Base-by-base conservation (phyloP, 805 yeast species). In the Groenewaldozyma salmanticensis region DNA sequence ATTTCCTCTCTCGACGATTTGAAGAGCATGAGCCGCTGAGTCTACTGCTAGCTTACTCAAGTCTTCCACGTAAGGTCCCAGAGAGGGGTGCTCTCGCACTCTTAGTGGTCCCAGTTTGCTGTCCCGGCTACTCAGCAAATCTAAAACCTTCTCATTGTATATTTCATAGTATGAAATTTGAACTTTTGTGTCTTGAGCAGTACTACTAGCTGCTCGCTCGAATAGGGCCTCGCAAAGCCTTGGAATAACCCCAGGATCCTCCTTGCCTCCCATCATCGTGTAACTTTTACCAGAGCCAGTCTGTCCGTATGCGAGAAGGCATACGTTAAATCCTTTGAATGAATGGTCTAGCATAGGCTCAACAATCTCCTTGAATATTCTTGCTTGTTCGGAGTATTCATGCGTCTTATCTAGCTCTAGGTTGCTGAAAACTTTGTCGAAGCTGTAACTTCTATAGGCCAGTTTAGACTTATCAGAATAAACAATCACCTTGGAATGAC, bases 131-230 rank as follows among this genome's bases (percentile, higher is more conserved):
- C 29, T 16, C 15, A 81, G 60, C 39, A 81, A 60, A 54, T 81
- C 90, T 34, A 66, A 61, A 2, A 79, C 83, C 47, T 71, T 74
- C 57, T 81, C 88, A 52, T 80, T 79, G 52, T 81, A 81, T 27
- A 81, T 76, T 53, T 81, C 88, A 55, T 76, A 65, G 56, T 74
- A 80, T 5, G 80, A 71, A 2, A 24, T 9, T 24, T 24, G 29
- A 9, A 31, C 18, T 17, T 27, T 21, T 48, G 39, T 17, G 38
- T 31, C 4, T 7, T 11, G 21, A 50, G 49, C 19, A 52, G 33
- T 7, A 31, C 42, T n/a, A 2, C 37, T 24, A 4, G 51, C 42
- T 6, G 49, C 50, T n/a, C 65, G 42, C 2, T 85, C 81, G 21
- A 81, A 77, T 58, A 81, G 64, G 0, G 90, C 90, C 33, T 69